Percentiles rank a stretch among this genome's conserved stretches.
phyloP scores from a whole-genome alignment of 768 basidiomycete genomes.

The Leucocoprinus birnbaumii region DNA sequence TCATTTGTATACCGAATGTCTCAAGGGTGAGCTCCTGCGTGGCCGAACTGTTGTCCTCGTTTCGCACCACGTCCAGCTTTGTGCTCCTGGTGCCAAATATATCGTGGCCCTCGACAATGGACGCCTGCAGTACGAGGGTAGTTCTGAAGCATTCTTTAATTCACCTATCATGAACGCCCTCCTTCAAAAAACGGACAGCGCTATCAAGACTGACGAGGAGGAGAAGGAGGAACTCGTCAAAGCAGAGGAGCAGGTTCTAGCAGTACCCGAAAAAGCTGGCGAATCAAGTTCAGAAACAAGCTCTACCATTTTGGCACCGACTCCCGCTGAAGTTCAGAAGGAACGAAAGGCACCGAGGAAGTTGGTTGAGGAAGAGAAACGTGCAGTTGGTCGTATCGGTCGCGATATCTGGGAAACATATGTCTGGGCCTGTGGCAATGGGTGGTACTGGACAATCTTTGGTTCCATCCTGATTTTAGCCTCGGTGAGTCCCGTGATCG shows the following conservation, averaged over 20 bases:
- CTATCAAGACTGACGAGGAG: conserved; percentile 46
- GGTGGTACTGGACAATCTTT: conserved; percentile 61
- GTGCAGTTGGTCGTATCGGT: conserved; percentile 71
- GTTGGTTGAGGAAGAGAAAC: conserved; percentile 79
- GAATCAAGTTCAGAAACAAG: conserved; percentile 31
- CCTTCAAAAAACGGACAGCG: conserved; percentile 49
- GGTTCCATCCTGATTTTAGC: conserved; percentile 48
- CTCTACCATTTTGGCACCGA: conserved; percentile 37
- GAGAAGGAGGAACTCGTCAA: conserved; percentile 46
- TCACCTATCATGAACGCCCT: conserved; percentile 67
- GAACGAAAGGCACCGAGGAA: conserved; percentile 60
- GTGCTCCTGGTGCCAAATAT: conserved; percentile 74
- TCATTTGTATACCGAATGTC: conserved; percentile 80
- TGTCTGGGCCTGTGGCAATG: conserved; percentile 36
- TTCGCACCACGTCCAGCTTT: conserved; percentile 92
- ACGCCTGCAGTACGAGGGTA: conserved; percentile 73
- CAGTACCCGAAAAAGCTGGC: conserved; percentile 49
- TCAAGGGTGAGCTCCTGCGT: conserved; percentile 79
- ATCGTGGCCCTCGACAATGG: conserved; percentile 85
- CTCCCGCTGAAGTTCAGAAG: conserved; percentile 22
- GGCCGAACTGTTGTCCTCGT: conserved; percentile 89
- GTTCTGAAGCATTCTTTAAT: conserved; percentile 56
- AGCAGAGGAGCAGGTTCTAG: conserved; percentile 25
- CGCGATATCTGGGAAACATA: conserved; percentile 58
- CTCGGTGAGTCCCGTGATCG: conserved; percentile 62